These are phyloP conservation scores for Gymnopus androsaceus DNA, from an alignment of 1,284 basidiomycete species.

Conservation along the genomic window DNA sequence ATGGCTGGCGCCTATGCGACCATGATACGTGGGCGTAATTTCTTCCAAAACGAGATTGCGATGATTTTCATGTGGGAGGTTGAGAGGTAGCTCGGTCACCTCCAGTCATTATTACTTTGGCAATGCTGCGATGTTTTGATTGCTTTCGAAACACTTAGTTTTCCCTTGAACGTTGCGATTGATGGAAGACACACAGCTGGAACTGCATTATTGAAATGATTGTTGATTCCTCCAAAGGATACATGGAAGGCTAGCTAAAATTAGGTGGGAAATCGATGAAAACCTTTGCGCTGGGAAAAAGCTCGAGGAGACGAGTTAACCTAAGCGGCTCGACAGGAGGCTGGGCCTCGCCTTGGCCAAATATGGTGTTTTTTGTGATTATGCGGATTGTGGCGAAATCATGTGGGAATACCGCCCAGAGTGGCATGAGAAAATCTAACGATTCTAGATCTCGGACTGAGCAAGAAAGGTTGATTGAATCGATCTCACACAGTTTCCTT, in stretches of 20 bases:
- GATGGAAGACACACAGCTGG: constrained; percentile 8
- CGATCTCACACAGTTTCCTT: constrained; percentile 18
- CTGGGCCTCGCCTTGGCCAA: constrained; percentile 3
- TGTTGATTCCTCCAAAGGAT: constrained; percentile 17
- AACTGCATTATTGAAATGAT: background rate
- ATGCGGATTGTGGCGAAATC: constrained; percentile 5
- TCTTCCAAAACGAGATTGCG: constrained; percentile 6
- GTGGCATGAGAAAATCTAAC: constrained; percentile 33
- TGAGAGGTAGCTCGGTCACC: background rate
- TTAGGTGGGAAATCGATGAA: constrained; percentile 23
- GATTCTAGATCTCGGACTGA: constrained; percentile 25
- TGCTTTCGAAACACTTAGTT: background rate
- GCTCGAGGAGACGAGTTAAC: constrained; percentile 4
- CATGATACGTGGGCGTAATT: constrained; percentile 54
- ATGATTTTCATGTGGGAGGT: background rate
- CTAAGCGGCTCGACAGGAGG: constrained; percentile 2
- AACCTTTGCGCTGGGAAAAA: constrained; percentile 14
- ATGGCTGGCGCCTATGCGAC: constrained; percentile 91
- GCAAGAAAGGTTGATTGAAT: constrained; percentile 19
- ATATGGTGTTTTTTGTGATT: constrained; percentile 8
- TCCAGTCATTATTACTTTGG: background rate
- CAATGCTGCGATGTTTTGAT: constrained; percentile 1
- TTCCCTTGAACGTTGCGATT: background rate
- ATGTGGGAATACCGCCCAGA: constrained; percentile 17
- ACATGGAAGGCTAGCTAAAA: constrained; percentile 19